Conservation (phyloP, 2,329 filamentous ascomycete species). For the Diaporthe amygdali region DNA sequence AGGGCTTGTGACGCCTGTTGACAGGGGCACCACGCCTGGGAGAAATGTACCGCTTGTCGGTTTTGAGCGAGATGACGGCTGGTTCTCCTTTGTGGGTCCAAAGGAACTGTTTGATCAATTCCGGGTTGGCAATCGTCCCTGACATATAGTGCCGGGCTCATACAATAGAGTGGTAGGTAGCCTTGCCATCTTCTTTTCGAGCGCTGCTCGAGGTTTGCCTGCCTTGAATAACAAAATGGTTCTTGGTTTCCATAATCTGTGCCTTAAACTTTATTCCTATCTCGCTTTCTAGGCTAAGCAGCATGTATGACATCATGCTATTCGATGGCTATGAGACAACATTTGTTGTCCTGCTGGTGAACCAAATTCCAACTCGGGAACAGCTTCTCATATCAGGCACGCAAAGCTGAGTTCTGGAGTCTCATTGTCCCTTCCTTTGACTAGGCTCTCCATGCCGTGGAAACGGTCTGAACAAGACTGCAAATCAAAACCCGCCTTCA, state of each 20-base stretch:
- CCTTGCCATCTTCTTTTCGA: too few relatives aligned
- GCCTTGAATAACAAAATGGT: too few relatives aligned
- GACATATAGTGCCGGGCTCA: background rate
- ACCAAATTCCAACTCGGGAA: background rate
- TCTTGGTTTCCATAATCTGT: background rate
- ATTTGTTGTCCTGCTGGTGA: background rate
- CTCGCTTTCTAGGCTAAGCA: too few relatives aligned
- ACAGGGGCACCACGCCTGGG: constrained; percentile 7
- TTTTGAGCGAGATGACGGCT: constrained; percentile 16
- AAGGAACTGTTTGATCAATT: constrained; percentile 18
- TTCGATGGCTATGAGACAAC: background rate
- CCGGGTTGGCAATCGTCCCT: background rate
- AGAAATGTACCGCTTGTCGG: constrained; percentile 9
- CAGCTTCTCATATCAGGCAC: background rate
- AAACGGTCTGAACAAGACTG: background rate
- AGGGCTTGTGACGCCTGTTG: background rate
- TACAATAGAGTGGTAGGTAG: background rate
- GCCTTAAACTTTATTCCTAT: background rate
- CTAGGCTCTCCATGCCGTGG: background rate
- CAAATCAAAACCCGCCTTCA: background rate
- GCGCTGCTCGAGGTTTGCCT: too few relatives aligned
- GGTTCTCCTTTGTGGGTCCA: constrained; percentile 12
- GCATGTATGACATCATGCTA: too few relatives aligned
- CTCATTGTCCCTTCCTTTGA: background rate
- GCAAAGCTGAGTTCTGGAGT: background rate